phyloP scores from a whole-genome alignment of 2,329 filamentous ascomycete genomes.

The Torrubiellomyces zombiae region DNA sequence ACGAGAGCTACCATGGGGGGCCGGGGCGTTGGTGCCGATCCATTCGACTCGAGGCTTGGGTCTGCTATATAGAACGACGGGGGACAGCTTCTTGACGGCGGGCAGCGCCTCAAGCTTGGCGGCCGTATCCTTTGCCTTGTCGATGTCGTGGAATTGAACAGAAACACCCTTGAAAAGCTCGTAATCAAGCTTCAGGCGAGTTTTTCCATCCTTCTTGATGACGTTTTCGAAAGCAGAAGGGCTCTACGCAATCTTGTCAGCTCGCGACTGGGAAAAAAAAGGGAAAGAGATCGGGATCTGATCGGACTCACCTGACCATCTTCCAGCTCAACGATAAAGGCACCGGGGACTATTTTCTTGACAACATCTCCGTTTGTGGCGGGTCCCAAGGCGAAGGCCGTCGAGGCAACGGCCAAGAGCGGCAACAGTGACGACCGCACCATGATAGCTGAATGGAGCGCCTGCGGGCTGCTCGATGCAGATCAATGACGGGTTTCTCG shows the following conservation, averaged over 20 bases:
- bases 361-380: neutral
- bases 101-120: constrained; percentile 23
- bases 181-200: constrained; percentile 31
- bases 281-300: no score
- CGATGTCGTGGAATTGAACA: constrained; percentile 30
- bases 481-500: no score
- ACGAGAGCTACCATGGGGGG: constrained; percentile 6
- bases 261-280: neutral
- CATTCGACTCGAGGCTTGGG: constrained; percentile 29
- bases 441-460: no score
- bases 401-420: constrained; percentile 6
- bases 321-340: constrained; percentile 9
- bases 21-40: constrained; percentile 17
- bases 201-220: constrained; percentile 17
- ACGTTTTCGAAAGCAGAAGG: constrained; percentile 7
- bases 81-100: constrained; percentile 31
- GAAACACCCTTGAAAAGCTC: constrained; percentile 37
- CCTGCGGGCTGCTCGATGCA: no score
- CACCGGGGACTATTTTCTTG: constrained; percentile 5
- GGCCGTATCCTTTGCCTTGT: constrained; percentile 25
- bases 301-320: constrained; percentile 7
- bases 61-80: constrained; percentile 26
- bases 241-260: constrained; percentile 3
- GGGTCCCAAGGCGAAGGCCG: constrained; percentile 4
- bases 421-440: constrained; percentile 6